A percentile compares a stretch with the other conserved stretches of the same genome.
phyloP scores from a whole-genome alignment of 768 basidiomycete species.

The Mycena vulgaris region DNA sequence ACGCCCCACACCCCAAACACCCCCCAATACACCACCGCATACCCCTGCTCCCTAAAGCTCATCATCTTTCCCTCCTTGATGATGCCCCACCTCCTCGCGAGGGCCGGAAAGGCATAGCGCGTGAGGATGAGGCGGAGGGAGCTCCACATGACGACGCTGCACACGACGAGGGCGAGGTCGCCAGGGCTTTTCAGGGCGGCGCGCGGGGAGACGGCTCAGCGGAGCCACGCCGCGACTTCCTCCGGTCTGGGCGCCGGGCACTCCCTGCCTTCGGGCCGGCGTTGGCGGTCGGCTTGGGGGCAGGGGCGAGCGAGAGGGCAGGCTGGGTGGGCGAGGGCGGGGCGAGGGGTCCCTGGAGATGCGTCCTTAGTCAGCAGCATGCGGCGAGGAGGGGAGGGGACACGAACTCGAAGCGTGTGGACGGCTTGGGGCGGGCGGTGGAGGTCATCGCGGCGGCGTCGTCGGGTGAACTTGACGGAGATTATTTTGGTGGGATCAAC shows the following conservation, averaged over 20 bases:
- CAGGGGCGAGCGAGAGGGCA: too few species aligned
- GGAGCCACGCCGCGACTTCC: neutral
- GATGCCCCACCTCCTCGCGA: slow-evolving; percentile 60
- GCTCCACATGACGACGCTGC: neutral
- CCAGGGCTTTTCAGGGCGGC: neutral
- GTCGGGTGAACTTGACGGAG: too few species aligned
- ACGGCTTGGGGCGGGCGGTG: neutral
- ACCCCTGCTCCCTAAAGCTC: slow-evolving; percentile 82
- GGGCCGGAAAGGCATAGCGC: neutral
- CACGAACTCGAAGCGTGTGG: neutral
- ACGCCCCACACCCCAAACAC: slow-evolving; percentile 71
- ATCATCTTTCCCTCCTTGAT: slow-evolving; percentile 63
- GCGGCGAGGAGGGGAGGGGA: too few species aligned
- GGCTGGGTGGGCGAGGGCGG: neutral
- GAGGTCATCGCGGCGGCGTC: too few species aligned
- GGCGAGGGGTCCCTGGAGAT: neutral
- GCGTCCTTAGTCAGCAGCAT: too few species aligned
- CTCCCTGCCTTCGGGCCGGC: too few species aligned
- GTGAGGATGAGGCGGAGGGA: neutral
- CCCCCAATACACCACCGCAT: slow-evolving; percentile 74
- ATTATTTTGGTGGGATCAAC: too few species aligned
- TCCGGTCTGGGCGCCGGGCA: too few species aligned
- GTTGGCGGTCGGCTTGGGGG: too few species aligned
- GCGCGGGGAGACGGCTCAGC: slow-evolving; percentile 2
- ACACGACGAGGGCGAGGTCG: slow-evolving; percentile 7